Base-by-base conservation (phyloP, 2,329 filamentous ascomycete genomes). In the Helotiales sp. region DNA sequence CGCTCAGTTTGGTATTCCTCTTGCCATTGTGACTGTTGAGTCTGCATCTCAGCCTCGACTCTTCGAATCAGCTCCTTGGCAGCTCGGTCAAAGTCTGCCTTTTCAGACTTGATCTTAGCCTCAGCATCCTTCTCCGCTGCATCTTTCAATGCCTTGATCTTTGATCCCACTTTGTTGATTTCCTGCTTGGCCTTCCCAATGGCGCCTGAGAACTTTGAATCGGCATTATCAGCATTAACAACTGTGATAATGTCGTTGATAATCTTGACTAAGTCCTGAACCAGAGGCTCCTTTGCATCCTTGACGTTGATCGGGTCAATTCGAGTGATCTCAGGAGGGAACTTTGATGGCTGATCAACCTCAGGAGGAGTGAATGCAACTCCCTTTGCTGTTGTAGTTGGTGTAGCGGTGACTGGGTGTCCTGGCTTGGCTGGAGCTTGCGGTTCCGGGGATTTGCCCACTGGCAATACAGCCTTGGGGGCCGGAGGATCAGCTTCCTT, bases 231-330 rank as follows among this genome's bases (percentile, higher is more conserved):
- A 66, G 92, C 91, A 79, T 97, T 97, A 78, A 97, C 90, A 55
- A 96, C 93, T 8, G 92, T 89, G 77, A 99, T 97, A 75, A 99
- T 91, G 79, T 97, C 93, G 81, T 99, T 99, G 74, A 99, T 86
- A 82, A 97, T 95, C 82, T 93, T 95, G 67, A 97, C 93, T 6
- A 99, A 85, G 75, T 98, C 93, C 80, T 97, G 93, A 24, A 98
- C 92, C 40, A 97, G 86, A 30, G 93, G 92, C 78, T 98, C 95
- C 67, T 89, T 88, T 62, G 91, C 93, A 74, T 93, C 87, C 63
- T 87, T 85, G 26, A 96, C 86, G 60, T 86, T 86, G 66, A 97
- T 82, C 69, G 93, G 88, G 76, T 97, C 92, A 73, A 98, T 93
- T 17, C 88, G 87, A 68, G 89, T 76, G 24, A 81, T 81, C 22